phyloP scores from a whole-genome alignment of 495 filamentous ascomycete genomes.

The Mytilinidion resinicola region DNA sequence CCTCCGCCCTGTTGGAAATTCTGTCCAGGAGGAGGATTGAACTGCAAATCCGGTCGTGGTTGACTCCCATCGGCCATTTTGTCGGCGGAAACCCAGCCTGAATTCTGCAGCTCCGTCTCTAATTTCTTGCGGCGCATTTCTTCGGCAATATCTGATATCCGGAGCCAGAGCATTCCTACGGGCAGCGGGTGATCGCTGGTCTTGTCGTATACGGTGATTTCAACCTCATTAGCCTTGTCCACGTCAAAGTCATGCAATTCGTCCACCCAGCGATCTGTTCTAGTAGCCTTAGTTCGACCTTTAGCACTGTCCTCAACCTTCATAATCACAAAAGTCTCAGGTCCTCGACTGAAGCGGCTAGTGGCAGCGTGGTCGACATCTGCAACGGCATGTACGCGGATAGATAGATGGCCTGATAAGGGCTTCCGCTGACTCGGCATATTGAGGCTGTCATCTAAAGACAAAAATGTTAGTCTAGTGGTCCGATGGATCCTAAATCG shows the following conservation, averaged over 20 bases:
- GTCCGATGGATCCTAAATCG: neutral
- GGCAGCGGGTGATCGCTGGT: slow-evolving; percentile 80
- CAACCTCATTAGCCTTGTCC: slow-evolving; percentile 97
- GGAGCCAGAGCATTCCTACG: slow-evolving; percentile 91
- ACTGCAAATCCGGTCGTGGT: slow-evolving; percentile 36
- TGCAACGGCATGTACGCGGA: slow-evolving; percentile 79
- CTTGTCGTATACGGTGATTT: slow-evolving; percentile 96
- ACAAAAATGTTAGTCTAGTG: neutral
- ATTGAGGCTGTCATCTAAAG: slow-evolving; percentile 89
- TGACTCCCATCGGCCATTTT: slow-evolving; percentile 62
- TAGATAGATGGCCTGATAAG: slow-evolving; percentile 77
- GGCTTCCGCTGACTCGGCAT: slow-evolving; percentile 91
- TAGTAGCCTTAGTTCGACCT: slow-evolving; percentile 77
- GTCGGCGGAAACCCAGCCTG: slow-evolving; percentile 95
- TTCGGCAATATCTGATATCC: slow-evolving; percentile 94
- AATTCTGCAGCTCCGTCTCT: slow-evolving; percentile 81
- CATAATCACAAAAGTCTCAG: slow-evolving; percentile 89
- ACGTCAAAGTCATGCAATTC: slow-evolving; percentile 87
- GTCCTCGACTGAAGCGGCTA: slow-evolving; percentile 77
- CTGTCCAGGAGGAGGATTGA: slow-evolving; percentile 39
- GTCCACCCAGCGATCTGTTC: slow-evolving; percentile 84
- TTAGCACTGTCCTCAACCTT: slow-evolving; percentile 94
- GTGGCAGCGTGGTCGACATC: slow-evolving; percentile 93
- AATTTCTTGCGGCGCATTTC: slow-evolving; percentile 97
- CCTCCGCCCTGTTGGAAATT: slow-evolving; percentile 27